Evolutionary conservation across 306 rosid species (phyloP).

Genomic region (Quercus ilex): DNA sequence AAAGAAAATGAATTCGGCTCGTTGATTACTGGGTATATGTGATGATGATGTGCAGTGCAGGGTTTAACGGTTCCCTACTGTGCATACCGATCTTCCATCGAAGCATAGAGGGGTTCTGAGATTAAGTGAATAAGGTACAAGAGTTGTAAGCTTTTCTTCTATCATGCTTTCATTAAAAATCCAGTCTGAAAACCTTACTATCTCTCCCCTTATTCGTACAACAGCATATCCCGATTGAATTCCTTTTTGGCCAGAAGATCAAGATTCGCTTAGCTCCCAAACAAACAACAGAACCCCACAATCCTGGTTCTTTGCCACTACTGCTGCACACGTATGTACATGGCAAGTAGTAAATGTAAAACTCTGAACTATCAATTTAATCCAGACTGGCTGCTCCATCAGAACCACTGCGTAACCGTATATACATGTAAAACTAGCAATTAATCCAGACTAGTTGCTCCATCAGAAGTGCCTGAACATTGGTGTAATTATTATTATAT

Average conservation of each 20-base stretch:
- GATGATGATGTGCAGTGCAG: background rate
- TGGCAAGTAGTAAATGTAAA: no score
- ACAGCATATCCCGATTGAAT: conserved; percentile 17
- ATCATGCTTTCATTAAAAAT: conserved; percentile 11
- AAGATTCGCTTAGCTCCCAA: conserved; percentile 1
- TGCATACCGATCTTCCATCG: background rate
- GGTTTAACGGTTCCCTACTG: conserved; percentile 21
- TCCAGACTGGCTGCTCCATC: no score
- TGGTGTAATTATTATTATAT: no score
- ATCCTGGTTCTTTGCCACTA: no score
- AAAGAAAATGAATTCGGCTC: background rate
- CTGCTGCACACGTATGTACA: no score
- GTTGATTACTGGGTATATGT: background rate
- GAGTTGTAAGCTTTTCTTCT: background rate
- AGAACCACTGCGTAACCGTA: no score
- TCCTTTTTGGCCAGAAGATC: background rate
- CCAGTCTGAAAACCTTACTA: conserved; percentile 20
- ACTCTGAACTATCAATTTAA: no score
- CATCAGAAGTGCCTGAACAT: no score
- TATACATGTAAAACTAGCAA: no score
- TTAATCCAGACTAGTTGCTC: no score
- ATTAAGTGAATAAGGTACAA: background rate
- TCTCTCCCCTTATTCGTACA: conserved; percentile 12
- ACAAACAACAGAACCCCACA: no score
- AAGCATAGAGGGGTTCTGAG: conserved; percentile 1